Base-by-base conservation (phyloP, 495 filamentous ascomycete species). In the Penicillium herquei region DNA sequence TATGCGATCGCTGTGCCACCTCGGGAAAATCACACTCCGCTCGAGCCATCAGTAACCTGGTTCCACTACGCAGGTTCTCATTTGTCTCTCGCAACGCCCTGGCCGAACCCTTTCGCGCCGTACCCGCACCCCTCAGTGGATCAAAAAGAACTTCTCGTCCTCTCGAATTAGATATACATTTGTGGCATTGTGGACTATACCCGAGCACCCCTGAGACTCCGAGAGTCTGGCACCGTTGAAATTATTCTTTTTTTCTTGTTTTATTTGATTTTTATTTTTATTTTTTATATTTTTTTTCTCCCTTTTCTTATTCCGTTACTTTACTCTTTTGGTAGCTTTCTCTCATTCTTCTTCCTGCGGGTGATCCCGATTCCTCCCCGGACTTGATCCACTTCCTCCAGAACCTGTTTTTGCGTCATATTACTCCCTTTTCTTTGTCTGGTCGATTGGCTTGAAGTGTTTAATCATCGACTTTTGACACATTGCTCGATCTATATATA, bases 1-100 rank as follows among this genome's bases (percentile, higher is more conserved):
- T 17, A 44, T 49, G 50, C 57, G 58, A 62, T 64, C 64, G 52
- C 45, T 53, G 64, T 67, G n/a, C 34, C 43, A 67, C 62, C 56
- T 58, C 58, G 58, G 61, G 62, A 63, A 62, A 57, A 56, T 65
- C 58, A 18, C 42, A 17, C 41, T 51, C 42, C 51, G 46, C 51
- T 41, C 43, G 52, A 59, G 37, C 21, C 33, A 52, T 49, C 44
- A 31, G 39, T 16, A 13, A 21, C 39, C 21, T 32, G 21, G 54
- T 56, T 47, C 46, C 55, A 64, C 55, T 35, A 16, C 40, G 12
- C 18, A 35, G 49, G 46, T 42, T 58, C 53, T 62, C 39, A 56
- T 64, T 64, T 59, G 52, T 55, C 52, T 52, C 35, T 39, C 43
- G 16, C 39, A 47, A 39, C 14, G 42, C 52, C 37, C 43, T 44